phyloP scores from a whole-genome alignment of 2,329 filamentous ascomycete species.

The Rhinocladiella similis region DNA sequence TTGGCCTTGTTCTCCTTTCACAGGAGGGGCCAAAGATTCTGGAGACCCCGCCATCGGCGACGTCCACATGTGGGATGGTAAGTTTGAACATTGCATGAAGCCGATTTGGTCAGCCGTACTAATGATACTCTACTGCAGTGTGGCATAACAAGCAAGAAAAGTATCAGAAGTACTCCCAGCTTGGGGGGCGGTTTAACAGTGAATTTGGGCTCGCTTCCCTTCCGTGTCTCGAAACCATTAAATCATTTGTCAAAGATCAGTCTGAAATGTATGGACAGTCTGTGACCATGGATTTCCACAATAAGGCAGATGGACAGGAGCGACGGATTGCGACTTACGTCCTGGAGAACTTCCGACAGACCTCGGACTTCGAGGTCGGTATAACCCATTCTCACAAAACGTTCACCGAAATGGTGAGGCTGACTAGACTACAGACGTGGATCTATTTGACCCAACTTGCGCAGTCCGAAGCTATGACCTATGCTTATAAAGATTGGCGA shows the following conservation, averaged over 20 bases:
- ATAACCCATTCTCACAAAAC: neutral
- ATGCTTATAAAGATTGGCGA: constrained; percentile 57
- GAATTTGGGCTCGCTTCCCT: constrained; percentile 96
- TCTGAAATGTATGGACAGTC: constrained; percentile 80
- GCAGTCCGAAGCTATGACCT: constrained; percentile 61
- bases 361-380: constrained; percentile 41
- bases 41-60: constrained; percentile 80
- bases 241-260: constrained; percentile 62
- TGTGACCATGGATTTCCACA: constrained; percentile 88
- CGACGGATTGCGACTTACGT: constrained; percentile 82
- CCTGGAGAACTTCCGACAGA: constrained; percentile 74
- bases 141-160: constrained; percentile 62
- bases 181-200: constrained; percentile 83
- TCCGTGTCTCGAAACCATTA: constrained; percentile 79
- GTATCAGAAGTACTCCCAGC: constrained; percentile 84
- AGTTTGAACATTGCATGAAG: constrained; percentile 35
- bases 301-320: constrained; percentile 89
- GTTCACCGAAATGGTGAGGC: neutral
- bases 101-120: neutral
- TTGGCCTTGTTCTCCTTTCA: constrained; percentile 83
- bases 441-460: constrained; percentile 66
- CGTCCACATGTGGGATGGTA: constrained; percentile 90
- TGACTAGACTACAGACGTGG: constrained; percentile 50
- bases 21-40: constrained; percentile 72
- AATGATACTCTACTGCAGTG: constrained; percentile 37